Conservation (phyloP, 2,329 filamentous ascomycete genomes). For the Orbilia quercus region DNA sequence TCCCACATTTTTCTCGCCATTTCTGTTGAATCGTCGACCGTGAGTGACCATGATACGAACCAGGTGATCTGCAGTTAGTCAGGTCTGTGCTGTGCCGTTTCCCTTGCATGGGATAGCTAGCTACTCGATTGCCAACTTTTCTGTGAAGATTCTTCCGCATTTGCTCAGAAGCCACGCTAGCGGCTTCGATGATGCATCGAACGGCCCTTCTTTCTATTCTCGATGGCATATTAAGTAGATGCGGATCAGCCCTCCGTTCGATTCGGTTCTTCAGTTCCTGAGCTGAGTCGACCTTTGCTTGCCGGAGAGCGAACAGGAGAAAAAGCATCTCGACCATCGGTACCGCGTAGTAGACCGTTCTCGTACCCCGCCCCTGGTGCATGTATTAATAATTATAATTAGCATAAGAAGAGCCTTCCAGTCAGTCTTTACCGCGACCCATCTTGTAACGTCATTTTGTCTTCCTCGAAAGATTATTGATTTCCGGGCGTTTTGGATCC, state of each 20-base stretch:
- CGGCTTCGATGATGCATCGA: background rate
- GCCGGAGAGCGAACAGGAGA: too few species aligned
- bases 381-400: too few species aligned
- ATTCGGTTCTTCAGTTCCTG: slow-evolving; percentile 1
- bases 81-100: slow-evolving; percentile 45
- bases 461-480: slow-evolving; percentile 2
- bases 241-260: slow-evolving; percentile 40
- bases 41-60: background rate
- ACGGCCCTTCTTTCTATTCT: background rate
- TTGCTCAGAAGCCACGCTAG: slow-evolving; percentile 17
- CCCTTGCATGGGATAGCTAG: slow-evolving; percentile 41
- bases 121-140: slow-evolving; percentile 40
- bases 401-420: background rate
- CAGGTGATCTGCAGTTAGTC: slow-evolving; percentile 9
- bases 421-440: slow-evolving; percentile 1
- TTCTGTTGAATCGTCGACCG: background rate
- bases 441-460: slow-evolving; percentile 11
- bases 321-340: background rate
- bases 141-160: slow-evolving; percentile 52
- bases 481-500: slow-evolving; percentile 31
- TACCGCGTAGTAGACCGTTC: too few species aligned
- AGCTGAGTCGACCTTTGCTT: too few species aligned
- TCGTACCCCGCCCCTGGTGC: too few species aligned
- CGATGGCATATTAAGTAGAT: slow-evolving; percentile 38
- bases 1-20: background rate